Conservation (phyloP, 768 basidiomycete species). For the Tulasnella sp. region DNA sequence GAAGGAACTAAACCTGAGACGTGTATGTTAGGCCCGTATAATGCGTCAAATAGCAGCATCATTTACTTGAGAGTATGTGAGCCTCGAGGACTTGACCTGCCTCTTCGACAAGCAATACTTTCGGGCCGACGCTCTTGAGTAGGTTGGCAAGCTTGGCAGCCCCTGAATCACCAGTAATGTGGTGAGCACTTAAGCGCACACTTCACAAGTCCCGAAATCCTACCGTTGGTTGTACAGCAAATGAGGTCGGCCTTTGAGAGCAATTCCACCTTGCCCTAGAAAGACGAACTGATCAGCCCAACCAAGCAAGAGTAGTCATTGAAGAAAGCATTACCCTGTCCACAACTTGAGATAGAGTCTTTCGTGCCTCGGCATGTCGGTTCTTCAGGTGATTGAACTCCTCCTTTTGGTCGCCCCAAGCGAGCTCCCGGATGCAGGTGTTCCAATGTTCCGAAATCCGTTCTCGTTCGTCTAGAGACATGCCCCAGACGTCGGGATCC, state of each 20-base stretch:
- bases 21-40: constrained; percentile 43
- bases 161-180: constrained; percentile 61
- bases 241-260: constrained; percentile 60
- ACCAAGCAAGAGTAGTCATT: not conserved
- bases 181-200: constrained; percentile 40
- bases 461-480: constrained; percentile 56
- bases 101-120: constrained; percentile 73
- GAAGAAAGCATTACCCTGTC: constrained; percentile 32
- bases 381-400: constrained; percentile 53
- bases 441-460: constrained; percentile 55
- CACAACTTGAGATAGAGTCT: constrained; percentile 37
- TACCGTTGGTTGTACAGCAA: constrained; percentile 79
- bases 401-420: constrained; percentile 43
- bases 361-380: constrained; percentile 49
- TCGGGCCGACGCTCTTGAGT: constrained; percentile 62
- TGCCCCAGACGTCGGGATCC: constrained; percentile 53
- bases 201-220: constrained; percentile 58
- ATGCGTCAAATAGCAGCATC: constrained; percentile 48
- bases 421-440: constrained; percentile 45
- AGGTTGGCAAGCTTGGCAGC: constrained; percentile 68
- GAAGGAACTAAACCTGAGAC: constrained; percentile 56
- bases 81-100: constrained; percentile 83
- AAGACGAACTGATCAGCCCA: constrained; percentile 54
- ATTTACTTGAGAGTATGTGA: constrained; percentile 56
- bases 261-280: constrained; percentile 57